Base-by-base conservation (phyloP, 805 yeast genomes). In the Kazachstania taianensis region DNA sequence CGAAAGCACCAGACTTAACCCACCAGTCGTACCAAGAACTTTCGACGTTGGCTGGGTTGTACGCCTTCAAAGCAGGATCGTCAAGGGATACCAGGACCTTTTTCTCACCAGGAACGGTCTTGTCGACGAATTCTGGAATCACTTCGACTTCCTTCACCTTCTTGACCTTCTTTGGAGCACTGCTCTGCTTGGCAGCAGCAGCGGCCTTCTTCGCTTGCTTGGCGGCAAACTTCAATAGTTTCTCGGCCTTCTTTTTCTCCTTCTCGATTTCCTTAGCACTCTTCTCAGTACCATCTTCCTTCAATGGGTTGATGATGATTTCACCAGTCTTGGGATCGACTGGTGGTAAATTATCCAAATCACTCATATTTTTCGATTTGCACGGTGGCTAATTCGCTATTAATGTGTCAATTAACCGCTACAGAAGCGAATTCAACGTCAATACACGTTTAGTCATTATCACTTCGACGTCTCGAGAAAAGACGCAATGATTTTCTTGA, bases 1-100 rank as follows among this genome's bases (percentile, higher is more conserved):
- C 79, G 53, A 92, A 92, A 52, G 75, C 77, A 14, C 92, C 94
- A 61, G 83, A 72, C 52, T 81, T 69, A 41, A 74, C 80, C 98
- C 98, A 92, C 97, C 98, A 92, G 14, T 73, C 75, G 63, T 89
- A 89, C 98, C 98, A 92, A 10, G 96, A 83, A 38, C 94, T 80
- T 64, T 92, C 98, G 32, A 92, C 96, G 49, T 79, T 81, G 49
- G 75, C 73, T 23, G 98, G 98, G 52, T 75, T 82, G 62, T 92
- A 92, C 7, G 97, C 89, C 62, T 92, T 87, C 58, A 92, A 75
- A 15, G 96, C 78, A 16, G 95, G 87, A 57, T 87, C 94, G 29
- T 89, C 96, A 36, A 92, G 72, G 24, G 85, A 72, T n/a, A 76
- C 81, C 40, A 92, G 72, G 23, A 78, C 62, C 66, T 92, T 92